Evolutionary conservation across 768 basidiomycete genomes (phyloP).

Genomic region (Boletus sensibilis): DNA sequence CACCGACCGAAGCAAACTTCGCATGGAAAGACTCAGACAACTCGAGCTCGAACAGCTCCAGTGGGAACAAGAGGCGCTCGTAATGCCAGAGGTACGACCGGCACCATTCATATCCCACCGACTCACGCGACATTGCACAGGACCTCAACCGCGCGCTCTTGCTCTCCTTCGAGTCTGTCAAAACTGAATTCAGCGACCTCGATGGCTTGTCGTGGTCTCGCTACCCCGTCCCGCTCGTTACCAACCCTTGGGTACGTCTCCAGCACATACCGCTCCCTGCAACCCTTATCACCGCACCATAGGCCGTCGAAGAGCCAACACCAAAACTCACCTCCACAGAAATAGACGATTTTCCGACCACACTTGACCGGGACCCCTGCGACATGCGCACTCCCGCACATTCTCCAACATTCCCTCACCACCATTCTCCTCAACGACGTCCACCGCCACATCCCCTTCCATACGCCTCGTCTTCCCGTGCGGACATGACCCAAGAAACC

Average conservation of each 20-base stretch:
- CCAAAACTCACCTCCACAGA: constrained; percentile 26
- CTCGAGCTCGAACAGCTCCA: constrained; percentile 51
- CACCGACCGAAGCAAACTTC: constrained; percentile 45
- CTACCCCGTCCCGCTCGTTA: constrained; percentile 33
- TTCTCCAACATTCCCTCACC: constrained; percentile 1
- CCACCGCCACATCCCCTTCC: constrained; percentile 6
- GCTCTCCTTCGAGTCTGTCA: constrained; percentile 51
- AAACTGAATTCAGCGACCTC: constrained; percentile 60
- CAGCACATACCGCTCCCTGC: background rate
- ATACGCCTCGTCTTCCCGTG: constrained; percentile 38
- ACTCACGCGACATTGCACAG: constrained; percentile 23
- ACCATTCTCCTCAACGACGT: constrained; percentile 1
- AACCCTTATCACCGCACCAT: background rate
- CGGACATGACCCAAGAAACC: constrained; percentile 42
- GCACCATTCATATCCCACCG: background rate
- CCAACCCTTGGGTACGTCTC: constrained; percentile 25
- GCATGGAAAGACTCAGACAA: constrained; percentile 46
- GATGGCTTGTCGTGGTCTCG: constrained; percentile 56
- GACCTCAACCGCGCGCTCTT: constrained; percentile 32
- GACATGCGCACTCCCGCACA: constrained; percentile 10
- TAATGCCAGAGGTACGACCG: constrained; percentile 51
- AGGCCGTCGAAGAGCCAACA: constrained; percentile 31
- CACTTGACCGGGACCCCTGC: constrained; percentile 7
- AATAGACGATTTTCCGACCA: constrained; percentile 14
- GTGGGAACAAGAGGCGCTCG: constrained; percentile 56